Evolutionary conservation across 163 green algal genomes (phyloP).

Genomic region (Trebouxia gelatinosa): DNA sequence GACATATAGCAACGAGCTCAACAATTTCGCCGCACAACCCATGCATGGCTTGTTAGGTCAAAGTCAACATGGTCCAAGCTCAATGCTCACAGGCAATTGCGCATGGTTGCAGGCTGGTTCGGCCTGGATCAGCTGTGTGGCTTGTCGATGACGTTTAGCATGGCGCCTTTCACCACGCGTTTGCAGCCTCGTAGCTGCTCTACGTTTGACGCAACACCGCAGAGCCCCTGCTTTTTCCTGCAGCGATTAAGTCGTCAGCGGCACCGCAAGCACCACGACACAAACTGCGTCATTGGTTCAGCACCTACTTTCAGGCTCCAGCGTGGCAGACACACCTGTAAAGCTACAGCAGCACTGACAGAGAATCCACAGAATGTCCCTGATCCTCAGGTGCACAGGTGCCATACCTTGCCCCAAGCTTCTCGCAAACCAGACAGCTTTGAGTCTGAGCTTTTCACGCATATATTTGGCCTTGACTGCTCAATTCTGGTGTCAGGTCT

Average conservation of each 20-base stretch:
- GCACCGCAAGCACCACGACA: background rate
- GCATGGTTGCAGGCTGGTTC: background rate
- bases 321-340: background rate
- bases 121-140: background rate
- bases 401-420: background rate
- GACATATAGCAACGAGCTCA: background rate
- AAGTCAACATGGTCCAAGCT: background rate
- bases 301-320: no score
- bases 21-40: background rate
- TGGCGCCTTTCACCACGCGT: background rate
- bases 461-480: background rate
- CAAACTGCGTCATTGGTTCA: background rate
- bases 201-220: background rate
- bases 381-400: conserved; percentile 31
- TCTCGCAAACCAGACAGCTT: background rate
- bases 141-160: background rate
- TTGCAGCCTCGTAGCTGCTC: background rate
- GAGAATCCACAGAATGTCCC: conserved; percentile 54
- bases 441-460: background rate
- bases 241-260: no score
- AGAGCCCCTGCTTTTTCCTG: no score
- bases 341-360: background rate
- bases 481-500: background rate
- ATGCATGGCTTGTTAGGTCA: background rate
- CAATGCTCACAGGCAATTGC: background rate